phyloP scores from a whole-genome alignment of 257 asterid genomes.

The Nicotiana tabacum region DNA sequence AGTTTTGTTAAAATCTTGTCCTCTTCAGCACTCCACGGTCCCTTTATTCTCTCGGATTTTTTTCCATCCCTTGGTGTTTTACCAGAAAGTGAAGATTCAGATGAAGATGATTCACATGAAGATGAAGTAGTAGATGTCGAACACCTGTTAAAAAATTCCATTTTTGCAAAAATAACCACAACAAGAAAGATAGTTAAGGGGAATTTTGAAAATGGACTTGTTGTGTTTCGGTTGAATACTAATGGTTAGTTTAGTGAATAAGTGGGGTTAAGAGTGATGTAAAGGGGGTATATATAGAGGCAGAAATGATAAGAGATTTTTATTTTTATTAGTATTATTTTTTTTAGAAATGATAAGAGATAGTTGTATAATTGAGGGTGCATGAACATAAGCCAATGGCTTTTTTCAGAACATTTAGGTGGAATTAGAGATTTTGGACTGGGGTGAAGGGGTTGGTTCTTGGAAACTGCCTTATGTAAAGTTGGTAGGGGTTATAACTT shows the following conservation, averaged over 20 bases:
- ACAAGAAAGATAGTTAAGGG: background rate
- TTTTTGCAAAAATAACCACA: background rate
- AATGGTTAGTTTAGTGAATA: background rate
- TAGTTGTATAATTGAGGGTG: slow-evolving; percentile 19
- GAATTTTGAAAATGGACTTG: background rate
- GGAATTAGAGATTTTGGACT: slow-evolving; percentile 7
- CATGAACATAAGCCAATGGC: slow-evolving; percentile 40
- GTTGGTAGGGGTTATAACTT: slow-evolving; percentile 42
- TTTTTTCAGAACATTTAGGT: slow-evolving; percentile 22
- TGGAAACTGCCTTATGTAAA: slow-evolving; percentile 55
- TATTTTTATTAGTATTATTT: too few relatives aligned
- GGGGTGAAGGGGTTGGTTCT: slow-evolving; percentile 36
- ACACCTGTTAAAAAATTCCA: slow-evolving; percentile 43
- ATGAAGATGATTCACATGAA: slow-evolving; percentile 45
- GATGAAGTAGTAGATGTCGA: slow-evolving; percentile 46
- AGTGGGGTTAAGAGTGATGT: slow-evolving; percentile 11
- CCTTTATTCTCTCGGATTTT: slow-evolving; percentile 48
- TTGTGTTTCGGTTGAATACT: background rate
- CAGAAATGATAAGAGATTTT: background rate
- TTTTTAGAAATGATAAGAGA: background rate
- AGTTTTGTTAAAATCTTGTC: slow-evolving; percentile 65
- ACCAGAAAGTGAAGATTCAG: slow-evolving; percentile 32
- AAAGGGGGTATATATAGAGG: slow-evolving; percentile 22
- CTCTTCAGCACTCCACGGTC: slow-evolving; percentile 94
- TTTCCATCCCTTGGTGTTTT: background rate